Conservation (phyloP, 768 basidiomycete species). For the Boletus bicolor region DNA sequence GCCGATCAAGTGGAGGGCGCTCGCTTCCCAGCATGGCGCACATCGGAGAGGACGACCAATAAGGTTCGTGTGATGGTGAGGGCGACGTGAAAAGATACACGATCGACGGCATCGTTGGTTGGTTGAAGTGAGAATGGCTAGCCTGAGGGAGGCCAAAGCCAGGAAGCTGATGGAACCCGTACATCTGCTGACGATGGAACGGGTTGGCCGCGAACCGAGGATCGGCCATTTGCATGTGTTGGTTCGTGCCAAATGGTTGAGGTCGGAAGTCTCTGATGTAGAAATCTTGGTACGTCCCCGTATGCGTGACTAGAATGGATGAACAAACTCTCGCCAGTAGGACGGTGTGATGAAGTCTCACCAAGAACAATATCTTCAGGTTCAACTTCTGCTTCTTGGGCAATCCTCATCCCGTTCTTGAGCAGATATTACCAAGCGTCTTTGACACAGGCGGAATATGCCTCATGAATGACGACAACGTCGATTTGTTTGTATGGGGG, state of each 20-base stretch:
- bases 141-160: conserved; percentile 7
- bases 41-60: conserved; percentile 39
- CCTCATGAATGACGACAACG: conserved; percentile 38
- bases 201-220: conserved; percentile 7
- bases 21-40: conserved; percentile 18
- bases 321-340: not conserved
- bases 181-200: conserved; percentile 13
- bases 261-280: conserved; percentile 35
- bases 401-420: conserved; percentile 31
- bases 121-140: conserved; percentile 7
- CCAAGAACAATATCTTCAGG: conserved; percentile 44
- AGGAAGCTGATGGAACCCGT: conserved; percentile 15
- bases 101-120: conserved; percentile 35
- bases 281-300: conserved; percentile 41
- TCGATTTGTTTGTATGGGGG: conserved; percentile 36
- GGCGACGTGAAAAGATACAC: conserved; percentile 43
- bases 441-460: conserved; percentile 22
- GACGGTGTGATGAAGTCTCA: conserved; percentile 15
- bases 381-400: conserved; percentile 30
- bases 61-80: conserved; percentile 31
- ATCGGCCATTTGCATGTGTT: not conserved
- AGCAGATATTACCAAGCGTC: conserved; percentile 42
- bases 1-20: conserved; percentile 19
- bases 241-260: conserved; percentile 16
- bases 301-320: conserved; percentile 36